Base-by-base conservation (phyloP, 2,329 filamentous ascomycete genomes). In the Exophiala sideris region DNA sequence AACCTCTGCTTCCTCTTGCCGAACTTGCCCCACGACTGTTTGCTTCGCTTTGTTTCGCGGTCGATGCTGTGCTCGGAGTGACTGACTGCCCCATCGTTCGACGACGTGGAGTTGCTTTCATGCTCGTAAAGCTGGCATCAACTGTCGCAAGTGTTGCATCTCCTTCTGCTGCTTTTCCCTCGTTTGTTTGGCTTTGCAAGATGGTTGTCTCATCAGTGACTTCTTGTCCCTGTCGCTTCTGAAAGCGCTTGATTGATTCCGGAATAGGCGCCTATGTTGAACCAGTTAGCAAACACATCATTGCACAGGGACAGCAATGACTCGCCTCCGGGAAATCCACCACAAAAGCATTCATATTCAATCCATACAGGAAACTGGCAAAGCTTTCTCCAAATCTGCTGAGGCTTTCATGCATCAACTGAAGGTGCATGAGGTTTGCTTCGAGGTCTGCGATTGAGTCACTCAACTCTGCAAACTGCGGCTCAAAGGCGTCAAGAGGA, bases 311-410 rank as follows among this genome's bases (percentile, higher is more conserved):
- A 41, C 51, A 51, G 45, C 24, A 2, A 36, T 45, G 29, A 52
- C 69, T 48, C 73, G 91, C 91, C 83, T 99, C 94, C 0, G 91
- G 89, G 62, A 96, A 99, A 70, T 99, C 94, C 32, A 97, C 91
- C 70, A 92, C 97, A 70, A 97, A 99, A 1, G 94, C 94, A 71
- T 96, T 97, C 91, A 99, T 96, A 68, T 97, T 97, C 69, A 99
- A 72, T 1, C 94, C 94, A 66, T 97, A 99, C 42, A 99, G 74
- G 66, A 99, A 97, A 64, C 87, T 90, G 1, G 91, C 91, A 71
- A 99, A 99, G 67, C 88, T 95, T 78, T 99, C 94, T 71, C 87
- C 92, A 72, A 99, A 99, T 21, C 94, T 84, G 20, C 89, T 84
- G 62, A 99, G 73, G 66, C 89, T 95, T 76, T 97, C 92, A 68